Conservation (phyloP, 2,329 filamentous ascomycete genomes). For the Xylaria sp. region DNA sequence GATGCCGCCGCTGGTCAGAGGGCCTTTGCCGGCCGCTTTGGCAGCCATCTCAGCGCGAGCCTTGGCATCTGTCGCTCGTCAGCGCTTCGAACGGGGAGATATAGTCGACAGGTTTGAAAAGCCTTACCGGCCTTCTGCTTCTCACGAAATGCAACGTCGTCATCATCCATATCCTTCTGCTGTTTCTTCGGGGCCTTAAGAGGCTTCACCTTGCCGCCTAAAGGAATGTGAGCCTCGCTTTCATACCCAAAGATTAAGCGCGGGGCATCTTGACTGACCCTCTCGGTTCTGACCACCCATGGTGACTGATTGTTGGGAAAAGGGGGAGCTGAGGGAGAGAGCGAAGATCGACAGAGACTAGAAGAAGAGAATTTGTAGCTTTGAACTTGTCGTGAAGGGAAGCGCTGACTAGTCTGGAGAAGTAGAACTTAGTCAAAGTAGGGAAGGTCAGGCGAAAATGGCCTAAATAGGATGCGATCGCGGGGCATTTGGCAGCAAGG, state of each 20-base stretch:
- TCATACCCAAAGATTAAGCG: conserved; percentile 7
- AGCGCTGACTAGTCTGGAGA: background rate
- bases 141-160: conserved; percentile 83
- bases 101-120: background rate
- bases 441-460: conserved; percentile 9
- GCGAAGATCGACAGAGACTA: conserved; percentile 11
- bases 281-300: conserved; percentile 77
- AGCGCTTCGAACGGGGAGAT: conserved; percentile 14
- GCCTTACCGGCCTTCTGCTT: conserved; percentile 85
- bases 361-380: background rate
- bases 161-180: conserved; percentile 84
- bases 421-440: background rate
- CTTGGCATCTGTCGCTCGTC: conserved; percentile 72
- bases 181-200: conserved; percentile 91
- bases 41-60: conserved; percentile 85
- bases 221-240: conserved; percentile 29
- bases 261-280: conserved; percentile 57
- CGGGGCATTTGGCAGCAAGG: conserved; percentile 37
- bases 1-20: conserved; percentile 85
- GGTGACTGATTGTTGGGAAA: conserved; percentile 42
- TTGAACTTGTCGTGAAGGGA: conserved; percentile 19
- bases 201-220: conserved; percentile 85
- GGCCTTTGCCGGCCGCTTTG: conserved; percentile 87
- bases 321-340: background rate
- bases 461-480: conserved; percentile 37